These are phyloP conservation scores for Fulvia fulva DNA, from an alignment of 2,329 filamentous ascomycete species.

Conservation along the genomic window DNA sequence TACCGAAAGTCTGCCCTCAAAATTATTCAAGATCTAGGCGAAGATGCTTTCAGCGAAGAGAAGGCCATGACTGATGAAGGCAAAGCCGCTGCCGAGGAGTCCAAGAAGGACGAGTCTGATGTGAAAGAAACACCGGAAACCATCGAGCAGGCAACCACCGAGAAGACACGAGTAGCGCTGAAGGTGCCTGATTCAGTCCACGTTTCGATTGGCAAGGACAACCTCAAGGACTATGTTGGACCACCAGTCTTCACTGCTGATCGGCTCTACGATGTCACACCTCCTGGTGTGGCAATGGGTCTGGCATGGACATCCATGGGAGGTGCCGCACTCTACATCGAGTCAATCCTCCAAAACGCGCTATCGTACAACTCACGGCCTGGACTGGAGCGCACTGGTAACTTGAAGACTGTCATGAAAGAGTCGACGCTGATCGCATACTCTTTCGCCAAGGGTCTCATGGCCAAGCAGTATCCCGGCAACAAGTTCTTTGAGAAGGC, in stretches of 20 bases:
- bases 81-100: conserved; percentile 69
- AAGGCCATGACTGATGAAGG: conserved; percentile 81
- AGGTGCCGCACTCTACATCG: conserved; percentile 92
- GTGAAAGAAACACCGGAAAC: conserved; percentile 58
- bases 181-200: conserved; percentile 84
- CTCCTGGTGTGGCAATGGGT: conserved; percentile 94
- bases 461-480: conserved; percentile 78
- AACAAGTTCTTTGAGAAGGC: conserved; percentile 97
- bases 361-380: conserved; percentile 70
- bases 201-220: conserved; percentile 80
- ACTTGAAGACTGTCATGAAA: conserved; percentile 96
- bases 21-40: conserved; percentile 91
- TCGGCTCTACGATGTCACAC: conserved; percentile 87
- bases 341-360: conserved; percentile 86
- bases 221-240: conserved; percentile 93
- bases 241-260: conserved; percentile 94
- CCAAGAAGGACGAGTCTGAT: conserved; percentile 61
- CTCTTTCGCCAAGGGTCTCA: conserved; percentile 85
- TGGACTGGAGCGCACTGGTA: conserved; percentile 85
- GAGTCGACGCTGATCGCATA: conserved; percentile 94
- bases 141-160: conserved; percentile 57
- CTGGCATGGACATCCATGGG: conserved; percentile 98
- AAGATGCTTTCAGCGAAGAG: conserved; percentile 74
- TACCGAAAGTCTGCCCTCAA: conserved; percentile 96
- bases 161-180: conserved; percentile 68